Base-by-base conservation (phyloP, 129 eudicot genomes). In the Ambrosia trifida region DNA sequence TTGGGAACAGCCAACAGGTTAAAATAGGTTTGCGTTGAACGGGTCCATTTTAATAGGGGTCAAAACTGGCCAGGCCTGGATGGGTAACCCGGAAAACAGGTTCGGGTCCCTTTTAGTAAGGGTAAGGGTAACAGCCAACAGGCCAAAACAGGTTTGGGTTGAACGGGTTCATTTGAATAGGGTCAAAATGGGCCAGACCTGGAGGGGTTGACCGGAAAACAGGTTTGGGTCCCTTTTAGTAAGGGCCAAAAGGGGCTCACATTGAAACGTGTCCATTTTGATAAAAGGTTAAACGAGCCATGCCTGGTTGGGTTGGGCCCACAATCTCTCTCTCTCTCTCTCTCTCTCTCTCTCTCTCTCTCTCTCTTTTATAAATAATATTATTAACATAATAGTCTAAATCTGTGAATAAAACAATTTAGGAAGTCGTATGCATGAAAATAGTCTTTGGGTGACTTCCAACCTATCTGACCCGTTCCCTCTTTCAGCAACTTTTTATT, bases 291-390 rank as follows among this genome's bases (percentile, higher is more conserved):
- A 11, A 19, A 2, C 12, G 5, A 24, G 33, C 32, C 7, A 52
- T 0, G 61, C 61, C 61, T 54, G 61, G 61, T 18, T 19, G 32
- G 13, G 5, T 54, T 54, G 32, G 12, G 28, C 62, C 35, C 5
- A 9, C 10, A 2, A 51, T 51, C 57, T 51, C 57, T 51, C 57
- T 51, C 57, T 51, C 57, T 51, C 57, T 51, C 57, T 51, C 57
- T 51, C 57, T 51, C 57, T 51, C 57, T 51, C 57, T 51, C 57
- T 51, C 57, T 51, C 57, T 51, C 57, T 51, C 57, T 51, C 57
- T 51, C 57, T 51, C 57, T 51, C 17, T 52, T 53, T 19, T 9
- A 53, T 31, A 17, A 28, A 28, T 28, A 30, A 0, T 10, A 57
- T 57, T 57, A 57, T 57, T 57, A 57, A 11, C 19, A 57, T 28